Evolutionary conservation across 768 basidiomycete species (phyloP).

Genomic region (Hemileccinum rubropunctum): DNA sequence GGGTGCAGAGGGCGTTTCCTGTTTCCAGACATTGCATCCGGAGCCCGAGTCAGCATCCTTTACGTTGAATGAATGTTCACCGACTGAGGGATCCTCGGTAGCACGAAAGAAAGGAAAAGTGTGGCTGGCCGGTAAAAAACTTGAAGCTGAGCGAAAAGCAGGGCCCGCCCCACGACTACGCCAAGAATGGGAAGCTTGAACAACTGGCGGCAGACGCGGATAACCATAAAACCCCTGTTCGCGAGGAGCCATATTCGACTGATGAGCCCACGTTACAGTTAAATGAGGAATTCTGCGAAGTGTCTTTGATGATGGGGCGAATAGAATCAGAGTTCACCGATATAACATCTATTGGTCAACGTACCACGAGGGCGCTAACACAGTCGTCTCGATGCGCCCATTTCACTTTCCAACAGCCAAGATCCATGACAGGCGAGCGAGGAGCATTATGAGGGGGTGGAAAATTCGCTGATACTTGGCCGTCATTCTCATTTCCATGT

Average conservation of each 20-base stretch:
- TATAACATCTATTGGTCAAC: constrained; percentile 10
- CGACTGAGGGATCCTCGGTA: neutral
- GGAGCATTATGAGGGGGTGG: constrained; percentile 57
- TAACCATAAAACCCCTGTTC: constrained; percentile 16
- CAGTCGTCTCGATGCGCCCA: constrained; percentile 78
- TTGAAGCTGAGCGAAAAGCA: constrained; percentile 10
- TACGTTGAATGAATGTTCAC: neutral
- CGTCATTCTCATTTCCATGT: constrained; percentile 17
- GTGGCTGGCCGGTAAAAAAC: constrained; percentile 17
- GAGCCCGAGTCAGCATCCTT: neutral
- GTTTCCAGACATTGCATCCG: constrained; percentile 18
- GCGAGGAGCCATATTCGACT: constrained; percentile 32
- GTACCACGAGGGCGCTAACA: constrained; percentile 67
- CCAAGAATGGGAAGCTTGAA: constrained; percentile 17
- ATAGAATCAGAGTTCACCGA: constrained; percentile 1
- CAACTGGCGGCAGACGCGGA: constrained; percentile 7
- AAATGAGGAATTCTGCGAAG: constrained; percentile 69
- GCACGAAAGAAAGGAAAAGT: constrained; percentile 12
- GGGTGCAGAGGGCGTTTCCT: neutral
- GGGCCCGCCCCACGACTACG: constrained; percentile 10
- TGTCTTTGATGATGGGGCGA: constrained; percentile 42
- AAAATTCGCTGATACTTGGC: constrained; percentile 17
- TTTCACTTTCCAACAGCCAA: constrained; percentile 71
- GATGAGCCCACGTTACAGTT: constrained; percentile 79
- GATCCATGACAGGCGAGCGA: constrained; percentile 55